Conservation (phyloP, 768 basidiomycete species). For the Suillus placidus region DNA sequence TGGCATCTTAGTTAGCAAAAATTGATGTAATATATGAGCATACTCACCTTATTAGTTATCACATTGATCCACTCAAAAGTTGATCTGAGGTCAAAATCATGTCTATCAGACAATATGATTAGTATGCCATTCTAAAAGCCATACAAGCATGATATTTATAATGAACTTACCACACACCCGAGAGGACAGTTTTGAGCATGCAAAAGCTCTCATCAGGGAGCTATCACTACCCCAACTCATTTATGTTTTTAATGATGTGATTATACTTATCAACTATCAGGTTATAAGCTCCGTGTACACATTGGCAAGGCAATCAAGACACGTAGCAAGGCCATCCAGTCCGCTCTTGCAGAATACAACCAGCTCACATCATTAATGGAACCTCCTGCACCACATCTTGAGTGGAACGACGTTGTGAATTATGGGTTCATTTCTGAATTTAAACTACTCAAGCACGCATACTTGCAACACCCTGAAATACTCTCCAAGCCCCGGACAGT, state of each 20-base stretch:
- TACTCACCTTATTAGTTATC: too few species aligned
- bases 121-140: too few species aligned
- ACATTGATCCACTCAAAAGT: too few species aligned
- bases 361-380: not conserved
- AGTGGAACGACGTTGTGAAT: not conserved
- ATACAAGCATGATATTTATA: too few species aligned
- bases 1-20: too few species aligned
- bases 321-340: slow-evolving; percentile 33
- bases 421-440: slow-evolving; percentile 5
- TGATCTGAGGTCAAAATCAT: too few species aligned
- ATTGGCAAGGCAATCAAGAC: slow-evolving; percentile 38
- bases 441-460: not conserved
- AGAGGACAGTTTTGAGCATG: too few species aligned
- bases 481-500: not conserved
- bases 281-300: slow-evolving; percentile 35
- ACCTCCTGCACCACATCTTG: not conserved
- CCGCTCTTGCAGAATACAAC: not conserved
- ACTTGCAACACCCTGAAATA: not conserved
- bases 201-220: too few species aligned
- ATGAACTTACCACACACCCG: too few species aligned
- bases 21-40: too few species aligned
- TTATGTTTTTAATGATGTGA: slow-evolving; percentile 12
- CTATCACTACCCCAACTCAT: too few species aligned
- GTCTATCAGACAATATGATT: too few species aligned
- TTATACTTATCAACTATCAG: slow-evolving; percentile 19